phyloP scores from a whole-genome alignment of 176 grass and related monocot species.

The Echinochloa phyllopogon region DNA sequence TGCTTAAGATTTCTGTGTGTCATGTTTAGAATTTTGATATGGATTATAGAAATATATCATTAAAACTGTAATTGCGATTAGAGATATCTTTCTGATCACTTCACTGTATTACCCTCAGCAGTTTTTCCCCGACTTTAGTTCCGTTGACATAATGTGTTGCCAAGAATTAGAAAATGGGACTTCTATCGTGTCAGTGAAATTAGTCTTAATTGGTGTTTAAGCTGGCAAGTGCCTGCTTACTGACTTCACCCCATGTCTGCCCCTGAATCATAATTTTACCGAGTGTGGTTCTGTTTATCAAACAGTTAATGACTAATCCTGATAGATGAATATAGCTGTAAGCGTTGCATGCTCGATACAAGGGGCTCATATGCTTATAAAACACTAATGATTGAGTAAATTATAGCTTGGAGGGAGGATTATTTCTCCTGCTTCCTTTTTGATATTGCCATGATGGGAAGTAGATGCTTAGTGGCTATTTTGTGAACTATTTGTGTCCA shows the following conservation, averaged over 20 bases:
- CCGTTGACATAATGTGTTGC: not conserved
- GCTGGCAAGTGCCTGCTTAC: not conserved
- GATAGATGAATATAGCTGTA: not conserved
- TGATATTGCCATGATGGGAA: not conserved
- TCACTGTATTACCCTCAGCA: not conserved
- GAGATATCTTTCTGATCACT: not conserved
- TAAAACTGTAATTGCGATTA: not conserved
- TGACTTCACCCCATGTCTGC: too few species aligned
- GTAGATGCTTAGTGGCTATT: not conserved
- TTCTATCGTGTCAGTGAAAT: not conserved
- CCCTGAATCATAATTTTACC: not conserved
- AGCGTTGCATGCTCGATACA: not conserved
- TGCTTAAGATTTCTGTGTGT: not conserved
- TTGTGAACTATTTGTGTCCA: slow-evolving; percentile 36
- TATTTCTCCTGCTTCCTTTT: not conserved
- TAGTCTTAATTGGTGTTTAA: not conserved
- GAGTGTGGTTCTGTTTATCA: not conserved
- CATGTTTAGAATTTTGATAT: slow-evolving; percentile 5
- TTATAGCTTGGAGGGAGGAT: not conserved
- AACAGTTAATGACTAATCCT: not conserved
- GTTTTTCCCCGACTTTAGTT: not conserved
- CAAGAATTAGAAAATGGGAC: not conserved
- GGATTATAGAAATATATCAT: not conserved
- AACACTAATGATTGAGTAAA: not conserved
- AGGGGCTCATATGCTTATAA: not conserved